Base-by-base conservation (phyloP, 2,329 filamentous ascomycete species). In the Thielaviopsis musarum region DNA sequence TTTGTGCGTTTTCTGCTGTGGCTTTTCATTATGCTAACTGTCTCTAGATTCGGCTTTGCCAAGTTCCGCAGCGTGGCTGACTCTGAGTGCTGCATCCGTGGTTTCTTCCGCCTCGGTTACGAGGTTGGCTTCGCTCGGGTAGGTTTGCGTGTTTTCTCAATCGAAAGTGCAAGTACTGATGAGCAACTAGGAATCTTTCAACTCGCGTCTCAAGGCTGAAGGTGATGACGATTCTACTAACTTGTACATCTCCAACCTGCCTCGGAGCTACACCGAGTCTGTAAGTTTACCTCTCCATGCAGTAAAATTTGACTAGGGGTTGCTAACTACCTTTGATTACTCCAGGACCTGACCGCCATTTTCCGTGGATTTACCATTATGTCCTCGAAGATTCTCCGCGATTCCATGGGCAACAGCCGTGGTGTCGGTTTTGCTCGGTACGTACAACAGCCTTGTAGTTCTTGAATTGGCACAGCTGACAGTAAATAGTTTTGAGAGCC, bases 381-480 rank as follows among this genome's bases (percentile, higher is more conserved):
- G 69, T 97, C 91, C 1, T 91, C 89, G 77, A 91, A 94, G 74
- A 95, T 98, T 66, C 86, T 96, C 64, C 88, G 91, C 56, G 91
- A 97, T 70, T 83, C 81, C 66, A 86, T 91, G 70, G 93, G 91
- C 61, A 90, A 93, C 68, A 95, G 91, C 70, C 91, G 94, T 66
- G 91, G 94, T 65, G 93, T 98, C 69, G 93, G 93, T 45, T 98
- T 98, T 74, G 91, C 91, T 72, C 86, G 93, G 91, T 95, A 76
- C 68, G 80, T 69, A 59, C 38, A 55, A 24, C 56, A 48, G 17
- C 17, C 26, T 28, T 17, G 21, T 1, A 12, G 26, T 28, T 10
- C 5, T 45, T 21, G 9, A 48, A 30, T 65, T 70, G 62, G 73
- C 60, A 19, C 41, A 30, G 5, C 54, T 54, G 22, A 54, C 54